Base-by-base conservation (phyloP, 2,329 filamentous ascomycete genomes). In the Exophiala xenobiotica region DNA sequence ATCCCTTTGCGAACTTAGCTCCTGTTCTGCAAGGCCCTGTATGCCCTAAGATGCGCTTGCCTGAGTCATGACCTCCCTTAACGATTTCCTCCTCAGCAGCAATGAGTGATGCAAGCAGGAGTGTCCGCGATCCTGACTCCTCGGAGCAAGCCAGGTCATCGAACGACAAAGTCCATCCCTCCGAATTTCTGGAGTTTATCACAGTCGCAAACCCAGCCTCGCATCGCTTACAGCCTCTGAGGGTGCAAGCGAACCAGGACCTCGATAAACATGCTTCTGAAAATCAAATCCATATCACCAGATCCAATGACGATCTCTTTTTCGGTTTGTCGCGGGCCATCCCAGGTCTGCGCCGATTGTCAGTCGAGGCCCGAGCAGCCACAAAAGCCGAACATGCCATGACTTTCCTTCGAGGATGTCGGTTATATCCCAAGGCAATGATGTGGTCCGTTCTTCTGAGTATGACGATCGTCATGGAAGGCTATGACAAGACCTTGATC, bases 391-490 rank as follows among this genome's bases (percentile, higher is more conserved):
- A 66, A 26, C 63, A 63, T 37, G 49, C 55, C 33, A 60, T 65
- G 54, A 63, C 62, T 1, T 59, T 66, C 12, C 22, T 60, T 3
- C 53, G 57, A 26, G 64, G 60, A 1, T 48, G 60, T 37, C 52
- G 37, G 9, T 52, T 62, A 16, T 66, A 65, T 53, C 64, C 64
- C 9, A 64, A 61, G 45, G 64, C 64, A 0, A 63, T 64, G 8
- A 55, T 60, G 22, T 65, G 63, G 63, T 62, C 62, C 16, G 49
- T 61, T 40, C 53, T 65, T 6, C 45, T 65, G 14, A 63, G 60
- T 2, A 58, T 61, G 12, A 65, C 62, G 35, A 54, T 65, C 35
- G 59, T 65, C 19, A 65, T 65, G 64, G 64, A 65, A 40, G 64
- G 64, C 12, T 65, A 61, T 41, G 65, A 67, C 41, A 52, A 60